Evolutionary conservation across 371 early-diverging fungal species (phyloP).

Genomic region (Rhizopus sp.): DNA sequence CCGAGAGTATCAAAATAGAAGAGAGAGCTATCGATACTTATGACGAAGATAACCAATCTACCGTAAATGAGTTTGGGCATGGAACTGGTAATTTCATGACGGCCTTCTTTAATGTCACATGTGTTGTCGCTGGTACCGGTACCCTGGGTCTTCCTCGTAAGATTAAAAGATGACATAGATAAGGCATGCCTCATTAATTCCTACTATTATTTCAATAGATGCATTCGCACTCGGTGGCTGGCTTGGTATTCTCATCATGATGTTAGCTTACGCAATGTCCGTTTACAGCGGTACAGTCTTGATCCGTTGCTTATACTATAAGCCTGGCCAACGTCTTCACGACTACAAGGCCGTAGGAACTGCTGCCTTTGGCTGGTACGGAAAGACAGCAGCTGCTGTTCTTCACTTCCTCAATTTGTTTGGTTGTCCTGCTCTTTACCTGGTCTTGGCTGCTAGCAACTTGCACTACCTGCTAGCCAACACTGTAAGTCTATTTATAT

Average conservation of each 20-base stretch:
- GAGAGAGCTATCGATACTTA: slow-evolving; percentile 38
- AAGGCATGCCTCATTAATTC: background rate
- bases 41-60: slow-evolving; percentile 28
- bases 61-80: slow-evolving; percentile 37
- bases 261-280: slow-evolving; percentile 32
- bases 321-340: slow-evolving; percentile 49
- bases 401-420: slow-evolving; percentile 66
- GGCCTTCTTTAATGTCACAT: slow-evolving; percentile 65
- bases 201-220: background rate
- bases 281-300: slow-evolving; percentile 35
- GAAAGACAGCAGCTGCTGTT: slow-evolving; percentile 58
- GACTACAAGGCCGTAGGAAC: slow-evolving; percentile 61
- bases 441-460: slow-evolving; percentile 72
- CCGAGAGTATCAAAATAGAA: slow-evolving; percentile 28
- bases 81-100: slow-evolving; percentile 41
- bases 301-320: slow-evolving; percentile 37
- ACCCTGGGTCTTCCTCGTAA: slow-evolving; percentile 70
- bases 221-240: slow-evolving; percentile 67
- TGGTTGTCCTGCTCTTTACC: slow-evolving; percentile 74
- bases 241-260: slow-evolving; percentile 55
- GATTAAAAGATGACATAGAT: slow-evolving; percentile 22
- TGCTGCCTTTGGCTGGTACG: slow-evolving; percentile 67
- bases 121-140: slow-evolving; percentile 46
- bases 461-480: slow-evolving; percentile 48
- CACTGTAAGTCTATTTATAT: slow-evolving; percentile 19